phyloP scores from a whole-genome alignment of 2,329 filamentous ascomycete species.

The Taxawa tesnikishii region DNA sequence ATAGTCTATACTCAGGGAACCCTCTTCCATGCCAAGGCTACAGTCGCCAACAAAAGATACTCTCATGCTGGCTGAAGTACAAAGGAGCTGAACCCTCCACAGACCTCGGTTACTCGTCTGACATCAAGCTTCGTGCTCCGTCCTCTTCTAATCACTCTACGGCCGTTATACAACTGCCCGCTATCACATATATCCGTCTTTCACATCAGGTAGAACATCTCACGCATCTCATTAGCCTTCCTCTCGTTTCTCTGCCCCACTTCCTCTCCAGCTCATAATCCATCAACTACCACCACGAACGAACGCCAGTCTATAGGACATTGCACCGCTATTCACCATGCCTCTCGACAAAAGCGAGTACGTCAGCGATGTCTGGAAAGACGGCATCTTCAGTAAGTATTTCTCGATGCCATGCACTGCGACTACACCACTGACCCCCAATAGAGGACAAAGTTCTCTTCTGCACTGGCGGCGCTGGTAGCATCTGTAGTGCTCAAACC shows the following conservation, averaged over 20 bases:
- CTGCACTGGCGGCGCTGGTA: conserved; percentile 86
- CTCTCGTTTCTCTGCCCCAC: background rate
- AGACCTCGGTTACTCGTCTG: no score
- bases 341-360: conserved; percentile 60
- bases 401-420: conserved; percentile 1
- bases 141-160: background rate
- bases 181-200: background rate
- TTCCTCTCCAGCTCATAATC: background rate
- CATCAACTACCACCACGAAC: no score
- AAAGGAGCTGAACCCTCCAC: no score
- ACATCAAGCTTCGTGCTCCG: no score
- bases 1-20: no score
- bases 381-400: conserved; percentile 66
- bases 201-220: no score
- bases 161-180: background rate
- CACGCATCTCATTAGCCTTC: no score
- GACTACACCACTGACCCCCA: background rate
- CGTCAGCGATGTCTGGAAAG: conserved; percentile 71
- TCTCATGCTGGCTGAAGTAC: no score
- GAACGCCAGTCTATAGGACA: no score
- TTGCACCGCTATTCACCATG: conserved; percentile 35
- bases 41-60: no score
- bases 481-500: conserved; percentile 90
- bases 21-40: no score
- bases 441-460: conserved; percentile 79